Evolutionary conservation across 371 early-diverging fungal species (phyloP), one percentile per base, ranked within the genome.

Genomic region (Mortierella sp.): DNA sequence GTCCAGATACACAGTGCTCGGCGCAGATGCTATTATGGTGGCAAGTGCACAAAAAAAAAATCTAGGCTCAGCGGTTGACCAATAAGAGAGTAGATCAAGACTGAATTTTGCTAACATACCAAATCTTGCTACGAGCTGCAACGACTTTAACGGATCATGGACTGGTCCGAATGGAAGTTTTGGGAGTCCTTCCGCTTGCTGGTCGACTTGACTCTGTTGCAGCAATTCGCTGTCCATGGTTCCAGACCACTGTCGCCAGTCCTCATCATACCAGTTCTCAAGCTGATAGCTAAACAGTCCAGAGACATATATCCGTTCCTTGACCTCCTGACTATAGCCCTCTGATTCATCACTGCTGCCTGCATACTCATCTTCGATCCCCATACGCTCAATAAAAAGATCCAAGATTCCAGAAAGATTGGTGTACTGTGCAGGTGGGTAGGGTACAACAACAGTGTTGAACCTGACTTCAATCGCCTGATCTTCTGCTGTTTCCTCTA

Each of bases 61-160:
- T 51, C 57, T 16, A 39, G 26, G 24, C 20, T 63, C 20, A 39
- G 22, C 6, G 30, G 40, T n/a, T 37, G 32, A 0, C 37, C 26
- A 62, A 70, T n/a, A 30, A 18, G 30, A 37, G 40, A 18, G 32
- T 49, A 28, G 28, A 30, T 58, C 14, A 32, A 10, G 20, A 14
- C 16, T 58, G 32, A 30, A 58, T 10, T 22, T 54, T 8, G 8
- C 16, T 12, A 30, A 40, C 75, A 28, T 68, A 77, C 77, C 72
- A 74, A 94, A 94, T 24, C 90, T 64, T 0, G 94, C 92, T 26
- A 83, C 86, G 12, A 95, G 83, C 0, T 85, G 85, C 0, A 95
- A 43, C 0, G 88, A 72, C 10, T 89, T 88, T 11, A 95, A 78
- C 8, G 94, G 95, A 68, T 95, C 93, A 60, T 93, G 92, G 26